Evolutionary conservation across 345 rosid species (phyloP), one percentile per base, ranked within the genome.

Genomic region (Camelina laxa): DNA sequence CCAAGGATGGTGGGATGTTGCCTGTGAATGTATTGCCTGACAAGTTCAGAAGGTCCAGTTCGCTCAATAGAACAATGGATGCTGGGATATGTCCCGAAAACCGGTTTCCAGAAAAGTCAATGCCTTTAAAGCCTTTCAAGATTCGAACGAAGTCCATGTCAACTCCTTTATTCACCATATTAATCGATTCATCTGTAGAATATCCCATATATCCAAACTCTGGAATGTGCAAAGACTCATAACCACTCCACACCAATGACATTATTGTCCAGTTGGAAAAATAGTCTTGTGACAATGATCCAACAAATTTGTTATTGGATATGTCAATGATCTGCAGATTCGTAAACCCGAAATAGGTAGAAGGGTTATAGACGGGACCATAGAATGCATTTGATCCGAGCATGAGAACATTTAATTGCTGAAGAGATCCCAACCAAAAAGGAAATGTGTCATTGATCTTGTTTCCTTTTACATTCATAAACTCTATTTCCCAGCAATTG

Each of bases 81-180:
- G 3, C 8, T 17, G 75, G 75, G 31, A 71, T 71, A 9, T 9
- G 2, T 47, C 68, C 68, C 0, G 1, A 10, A 0, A 72, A 21
- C 6, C 1, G 33, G 24, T 72, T 72, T 35, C 48, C 59, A 22
- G 75, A 72, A 12, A 72, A 60, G 12, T 61, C 75, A 22, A 72
- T 48, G 51, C 20, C 69, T 36, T 36, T 59, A 2, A 72, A 21
- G 6, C 2, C 22, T 7, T 0, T 0, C 49, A n/a, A 38, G 27
- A 72, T 50, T 5, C 8, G 35, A 20, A 0, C n/a, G 11, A 59
- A 36, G 5, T 49, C 30, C 0, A 7, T 72, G 4, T 31, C 68
- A 21, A 36, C 59, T 39, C 65, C 65, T 45, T 73, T 73, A 0
- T 55, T 24, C 5, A 44, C 39, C 57, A 73, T 1, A 38, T 45